Evolutionary conservation across 306 rosid species (phyloP).

Genomic region (Malus sylvestris): DNA sequence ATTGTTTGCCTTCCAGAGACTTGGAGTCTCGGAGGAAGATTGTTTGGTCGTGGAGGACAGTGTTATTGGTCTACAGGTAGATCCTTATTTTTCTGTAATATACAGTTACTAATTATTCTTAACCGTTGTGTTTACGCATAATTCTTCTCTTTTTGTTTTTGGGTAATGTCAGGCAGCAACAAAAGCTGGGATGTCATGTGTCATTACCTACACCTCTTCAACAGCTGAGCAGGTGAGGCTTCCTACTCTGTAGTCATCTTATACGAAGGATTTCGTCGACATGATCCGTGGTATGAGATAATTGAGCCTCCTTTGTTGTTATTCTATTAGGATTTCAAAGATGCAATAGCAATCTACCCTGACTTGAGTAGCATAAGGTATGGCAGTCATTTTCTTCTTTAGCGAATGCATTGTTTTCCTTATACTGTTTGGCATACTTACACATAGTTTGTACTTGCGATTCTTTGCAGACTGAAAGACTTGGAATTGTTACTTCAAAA

Average conservation of each 20-base stretch:
- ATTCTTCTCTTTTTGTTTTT: neutral
- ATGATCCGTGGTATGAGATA: slow-evolving; percentile 4
- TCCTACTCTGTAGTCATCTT: neutral
- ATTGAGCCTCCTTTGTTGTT: slow-evolving; percentile 5
- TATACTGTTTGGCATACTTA: neutral
- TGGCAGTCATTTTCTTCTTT: neutral
- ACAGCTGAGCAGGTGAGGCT: slow-evolving; percentile 72
- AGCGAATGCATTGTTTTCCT: neutral
- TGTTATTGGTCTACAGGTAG: slow-evolving; percentile 85
- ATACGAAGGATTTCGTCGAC: neutral
- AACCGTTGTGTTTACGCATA: neutral
- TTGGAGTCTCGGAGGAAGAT: slow-evolving; percentile 54
- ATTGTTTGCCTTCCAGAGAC: slow-evolving; percentile 45
- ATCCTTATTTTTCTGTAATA: slow-evolving; percentile 1
- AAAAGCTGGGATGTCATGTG: slow-evolving; percentile 87
- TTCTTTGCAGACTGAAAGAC: slow-evolving; percentile 66
- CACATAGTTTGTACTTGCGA: neutral
- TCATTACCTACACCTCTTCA: slow-evolving; percentile 75
- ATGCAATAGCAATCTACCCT: slow-evolving; percentile 75
- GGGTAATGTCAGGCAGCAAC: slow-evolving; percentile 64
- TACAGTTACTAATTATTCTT: slow-evolving; percentile 2
- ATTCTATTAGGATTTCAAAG: slow-evolving; percentile 58
- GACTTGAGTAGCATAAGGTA: slow-evolving; percentile 81
- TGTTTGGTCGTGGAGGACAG: slow-evolving; percentile 90
- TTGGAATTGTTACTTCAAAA: slow-evolving; percentile 58